Evolutionary conservation across 192 early-diverging fungal genomes (phyloP), one percentile per base, ranked within the genome.

Genomic region (Umbelopsis isabellina): DNA sequence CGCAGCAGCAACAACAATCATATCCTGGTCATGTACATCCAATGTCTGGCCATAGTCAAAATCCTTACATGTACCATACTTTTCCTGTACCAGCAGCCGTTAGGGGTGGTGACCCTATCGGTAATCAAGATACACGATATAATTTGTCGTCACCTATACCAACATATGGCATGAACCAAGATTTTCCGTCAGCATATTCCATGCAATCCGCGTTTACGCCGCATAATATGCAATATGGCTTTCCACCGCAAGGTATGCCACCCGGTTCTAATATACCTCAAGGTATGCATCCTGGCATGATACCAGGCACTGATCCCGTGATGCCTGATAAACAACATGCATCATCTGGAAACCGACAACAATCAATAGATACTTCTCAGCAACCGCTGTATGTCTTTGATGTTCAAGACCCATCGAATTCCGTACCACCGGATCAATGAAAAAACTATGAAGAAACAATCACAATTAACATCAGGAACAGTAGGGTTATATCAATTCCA

Each of bases 201-300:
- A 61, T 61, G 55, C 55, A 61, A 61, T n/a, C 55, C 15, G 15
- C 55, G 13, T 61, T 61, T 61, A n/a, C 55, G 25, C 33, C 55
- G 30, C 55, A 61, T 18, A 35, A 25, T 35, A 61, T 61, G 11
- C 55, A 61, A 12, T 61, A 61, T n/a, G 30, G 55, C 0, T 61
- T 61, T 49, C 37, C 37, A 41, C 37, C 37, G 6, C 48, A 49
- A 49, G 5, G 12, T 6, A 49, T 49, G 27, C 55, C 55, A 37
- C 55, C 55, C 18, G 55, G 55, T 18, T 61, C 55, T 15, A 61
- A 61, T 61, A 61, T 61, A 61, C 55, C 55, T 27, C 55, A 61
- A 61, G 55, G 55, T 33, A 35, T 61, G 33, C 55, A 61, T 61
- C 55, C 55, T 33, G 55, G 27, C 18, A 35, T 61, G 55, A 61